Conservation (phyloP, 306 rosid genomes). For the Citrullus colocynthis region DNA sequence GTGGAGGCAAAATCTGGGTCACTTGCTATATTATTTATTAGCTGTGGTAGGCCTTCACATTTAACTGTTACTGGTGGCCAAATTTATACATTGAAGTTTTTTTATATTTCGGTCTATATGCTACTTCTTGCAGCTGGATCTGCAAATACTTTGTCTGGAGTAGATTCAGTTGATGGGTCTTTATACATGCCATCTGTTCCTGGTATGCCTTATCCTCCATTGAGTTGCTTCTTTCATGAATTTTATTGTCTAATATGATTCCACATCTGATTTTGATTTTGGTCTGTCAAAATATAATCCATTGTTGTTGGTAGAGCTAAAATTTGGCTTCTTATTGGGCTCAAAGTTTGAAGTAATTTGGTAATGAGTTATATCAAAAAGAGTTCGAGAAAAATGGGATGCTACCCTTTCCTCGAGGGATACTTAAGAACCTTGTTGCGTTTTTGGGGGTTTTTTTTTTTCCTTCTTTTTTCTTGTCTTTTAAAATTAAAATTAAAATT, state of each 20-base stretch:
- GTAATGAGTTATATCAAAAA: neutral
- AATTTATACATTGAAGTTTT: neutral
- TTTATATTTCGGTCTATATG: constrained; percentile 7
- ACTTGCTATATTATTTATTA: constrained; percentile 47
- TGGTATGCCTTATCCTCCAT: constrained; percentile 33
- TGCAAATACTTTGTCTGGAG: constrained; percentile 29
- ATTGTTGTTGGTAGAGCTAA: neutral
- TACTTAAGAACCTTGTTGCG: neutral
- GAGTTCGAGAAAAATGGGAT: neutral
- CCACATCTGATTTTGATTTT: neutral
- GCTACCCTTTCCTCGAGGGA: neutral
- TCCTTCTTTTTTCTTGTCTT: too few species aligned
- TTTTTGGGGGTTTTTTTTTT: too few species aligned
- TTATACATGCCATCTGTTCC: constrained; percentile 34
- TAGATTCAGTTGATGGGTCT: constrained; percentile 24
- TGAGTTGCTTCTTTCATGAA: neutral
- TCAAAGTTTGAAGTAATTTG: neutral
- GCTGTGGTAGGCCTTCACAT: constrained; percentile 45
- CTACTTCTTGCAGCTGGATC: constrained; percentile 39
- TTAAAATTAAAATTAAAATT: too few species aligned
- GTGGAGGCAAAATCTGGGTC: constrained; percentile 39
- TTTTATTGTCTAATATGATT: neutral
- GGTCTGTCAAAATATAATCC: neutral
- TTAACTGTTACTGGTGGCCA: constrained; percentile 4
- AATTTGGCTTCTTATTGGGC: neutral